These are phyloP conservation scores for Tetrahymena borealis DNA, from an alignment of 73 alveolate species.

Conservation along the genomic window DNA sequence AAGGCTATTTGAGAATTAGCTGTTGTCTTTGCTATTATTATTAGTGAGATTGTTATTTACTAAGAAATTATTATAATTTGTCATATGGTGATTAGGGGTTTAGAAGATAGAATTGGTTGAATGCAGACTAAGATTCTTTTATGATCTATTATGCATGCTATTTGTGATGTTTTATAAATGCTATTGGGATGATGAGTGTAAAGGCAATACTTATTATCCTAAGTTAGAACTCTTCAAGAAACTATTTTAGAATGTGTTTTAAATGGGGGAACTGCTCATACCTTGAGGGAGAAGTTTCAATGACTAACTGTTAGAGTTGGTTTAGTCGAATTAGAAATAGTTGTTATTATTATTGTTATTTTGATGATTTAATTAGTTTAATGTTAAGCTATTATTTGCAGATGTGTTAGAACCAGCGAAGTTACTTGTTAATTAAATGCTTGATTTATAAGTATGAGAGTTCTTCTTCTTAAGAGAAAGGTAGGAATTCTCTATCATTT, in stretches of 20 bases:
- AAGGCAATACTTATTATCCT: background rate
- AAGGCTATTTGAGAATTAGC: background rate
- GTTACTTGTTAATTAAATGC: background rate
- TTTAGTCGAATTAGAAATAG: background rate
- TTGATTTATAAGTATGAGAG: background rate
- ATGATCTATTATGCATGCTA: background rate
- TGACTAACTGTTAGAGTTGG: background rate
- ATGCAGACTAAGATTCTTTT: background rate
- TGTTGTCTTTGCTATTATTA: background rate
- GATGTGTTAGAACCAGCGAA: background rate
- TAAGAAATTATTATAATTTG: background rate
- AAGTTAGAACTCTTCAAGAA: background rate
- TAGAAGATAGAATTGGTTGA: background rate
- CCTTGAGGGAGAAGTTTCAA: background rate
- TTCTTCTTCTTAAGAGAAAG: background rate
- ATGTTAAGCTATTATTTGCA: background rate
- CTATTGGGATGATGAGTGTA: background rate
- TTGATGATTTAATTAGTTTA: background rate
- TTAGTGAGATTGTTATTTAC: background rate
- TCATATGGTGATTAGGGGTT: background rate
- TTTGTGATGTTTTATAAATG: background rate
- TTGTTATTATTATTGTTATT: background rate
- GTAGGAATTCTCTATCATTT: background rate
- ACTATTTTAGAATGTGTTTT: background rate
- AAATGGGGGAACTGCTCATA: background rate